These are phyloP conservation scores for Aspergillus wentii DNA, from an alignment of 495 filamentous ascomycete species.

Conservation along the genomic window DNA sequence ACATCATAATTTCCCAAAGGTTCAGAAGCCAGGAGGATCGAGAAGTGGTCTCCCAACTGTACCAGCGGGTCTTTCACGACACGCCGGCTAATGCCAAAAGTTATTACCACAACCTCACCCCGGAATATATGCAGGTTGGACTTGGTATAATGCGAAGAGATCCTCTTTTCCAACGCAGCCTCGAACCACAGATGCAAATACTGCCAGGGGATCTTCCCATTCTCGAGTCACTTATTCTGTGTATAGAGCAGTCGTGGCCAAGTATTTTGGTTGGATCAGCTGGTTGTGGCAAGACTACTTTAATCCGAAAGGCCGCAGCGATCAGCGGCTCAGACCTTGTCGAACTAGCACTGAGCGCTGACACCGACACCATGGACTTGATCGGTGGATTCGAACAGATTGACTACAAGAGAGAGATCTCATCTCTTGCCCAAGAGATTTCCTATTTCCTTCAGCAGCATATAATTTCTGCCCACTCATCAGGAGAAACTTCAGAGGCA, in stretches of 20 bases:
- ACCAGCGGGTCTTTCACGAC: constrained; percentile 47
- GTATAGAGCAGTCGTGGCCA: constrained; percentile 79
- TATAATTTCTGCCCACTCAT: constrained; percentile 45
- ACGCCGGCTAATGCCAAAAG: constrained; percentile 30
- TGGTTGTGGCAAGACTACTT: constrained; percentile 77
- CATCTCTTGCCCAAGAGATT: constrained; percentile 50
- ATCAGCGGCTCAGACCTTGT: constrained; percentile 66
- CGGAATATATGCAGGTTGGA: constrained; percentile 70
- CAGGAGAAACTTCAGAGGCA: constrained; percentile 30
- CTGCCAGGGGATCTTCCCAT: constrained; percentile 56
- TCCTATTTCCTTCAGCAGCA: constrained; percentile 47
- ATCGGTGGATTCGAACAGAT: constrained; percentile 96
- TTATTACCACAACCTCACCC: constrained; percentile 63
- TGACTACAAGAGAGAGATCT: constrained; percentile 66
- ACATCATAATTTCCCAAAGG: constrained; percentile 81
- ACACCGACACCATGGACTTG: constrained; percentile 94
- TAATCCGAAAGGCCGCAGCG: constrained; percentile 76
- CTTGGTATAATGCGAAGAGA: constrained; percentile 64
- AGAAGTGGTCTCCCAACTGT: constrained; percentile 56
- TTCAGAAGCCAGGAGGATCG: constrained; percentile 72
- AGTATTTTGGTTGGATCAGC: constrained; percentile 83
- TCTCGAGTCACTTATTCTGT: constrained; percentile 82
- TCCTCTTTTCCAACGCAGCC: constrained; percentile 46
- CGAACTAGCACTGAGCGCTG: constrained; percentile 80
- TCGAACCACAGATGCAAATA: constrained; percentile 50